Base-by-base conservation (phyloP, 129 eudicot species). In the Scalesia atractyloides region DNA sequence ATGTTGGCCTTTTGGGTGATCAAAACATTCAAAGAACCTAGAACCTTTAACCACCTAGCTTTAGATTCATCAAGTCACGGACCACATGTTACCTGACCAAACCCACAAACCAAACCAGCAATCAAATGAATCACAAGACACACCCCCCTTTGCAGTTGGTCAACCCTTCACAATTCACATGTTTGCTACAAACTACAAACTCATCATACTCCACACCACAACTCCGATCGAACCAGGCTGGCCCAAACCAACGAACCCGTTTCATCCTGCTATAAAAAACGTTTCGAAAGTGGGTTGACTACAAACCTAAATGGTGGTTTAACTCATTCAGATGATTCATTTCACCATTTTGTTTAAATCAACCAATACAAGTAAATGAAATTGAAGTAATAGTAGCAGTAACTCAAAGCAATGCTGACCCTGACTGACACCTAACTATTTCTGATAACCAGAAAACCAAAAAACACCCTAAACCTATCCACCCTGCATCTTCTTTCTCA, bases 401-500 rank as follows among this genome's bases (percentile, higher is more conserved):
- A 63, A 36, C 70, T 65, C 54, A 65, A 65, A 65, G 17, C 9
- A 65, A 65, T 65, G 49, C 70, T 39, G 70, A 65, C 70, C 37
- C 52, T 39, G 52, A 36, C 53, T 65, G 33, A 64, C 48, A 41
- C 17, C 69, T 64, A 65, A 65, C 70, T 65, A 65, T 33, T 62
- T 34, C 64, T 30, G 44, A 60, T 26, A 36, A 62, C 0, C 68
- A 43, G 36, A 41, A 37, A 39, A 39, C 4, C n/a, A 37, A 16
- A n/a, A 34, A 19, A 17, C 0, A 65, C 2, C 34, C 52, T 41
- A 43, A n/a, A 50, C 7, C 73, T 75, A 66, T 15, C 79, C 79
- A 37, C 30, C 79, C 76, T 76, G 86, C 84, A 60, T 78, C 79
- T 86, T 78, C 84, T 68, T 86, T 68, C 96, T 90, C 93, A 90